phyloP scores from a whole-genome alignment of 2,329 filamentous ascomycete species.

The Xylariaceae sp. region DNA sequence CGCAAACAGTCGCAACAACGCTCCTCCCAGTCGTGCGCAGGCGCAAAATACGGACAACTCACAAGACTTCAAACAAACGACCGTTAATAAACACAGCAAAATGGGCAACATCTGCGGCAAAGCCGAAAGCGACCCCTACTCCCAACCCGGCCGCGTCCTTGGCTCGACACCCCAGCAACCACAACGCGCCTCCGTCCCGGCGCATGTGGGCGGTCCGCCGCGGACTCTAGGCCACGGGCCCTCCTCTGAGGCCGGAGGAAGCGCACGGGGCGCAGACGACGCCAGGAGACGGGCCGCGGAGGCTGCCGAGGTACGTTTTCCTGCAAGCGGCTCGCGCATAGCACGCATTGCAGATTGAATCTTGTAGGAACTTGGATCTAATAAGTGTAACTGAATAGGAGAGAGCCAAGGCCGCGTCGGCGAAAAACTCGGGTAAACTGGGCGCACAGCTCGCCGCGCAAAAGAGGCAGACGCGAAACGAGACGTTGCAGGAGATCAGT shows the following conservation, averaged over 20 bases:
- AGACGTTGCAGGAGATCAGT: constrained; percentile 64
- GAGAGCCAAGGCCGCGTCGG: constrained; percentile 53
- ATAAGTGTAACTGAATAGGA: constrained; percentile 44
- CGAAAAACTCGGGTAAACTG: constrained; percentile 61
- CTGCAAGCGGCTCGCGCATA: not conserved
- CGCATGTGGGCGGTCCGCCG: constrained; percentile 49
- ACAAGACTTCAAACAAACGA: not conserved
- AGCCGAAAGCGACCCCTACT: constrained; percentile 60
- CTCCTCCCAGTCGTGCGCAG: not conserved
- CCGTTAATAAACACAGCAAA: not conserved
- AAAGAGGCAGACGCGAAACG: constrained; percentile 64
- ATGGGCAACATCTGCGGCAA: constrained; percentile 92
- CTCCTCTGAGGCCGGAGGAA: not conserved
- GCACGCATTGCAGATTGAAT: not conserved
- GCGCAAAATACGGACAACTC: not conserved
- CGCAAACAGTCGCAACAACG: too few species aligned
- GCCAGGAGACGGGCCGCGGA: constrained; percentile 68
- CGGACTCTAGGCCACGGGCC: constrained; percentile 57
- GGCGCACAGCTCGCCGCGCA: constrained; percentile 66
- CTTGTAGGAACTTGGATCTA: not conserved
- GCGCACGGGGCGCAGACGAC: constrained; percentile 40
- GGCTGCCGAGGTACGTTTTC: constrained; percentile 69
- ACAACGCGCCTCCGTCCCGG: constrained; percentile 48
- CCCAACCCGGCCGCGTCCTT: constrained; percentile 66
- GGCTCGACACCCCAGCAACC: constrained; percentile 50